Percentiles rank a stretch among this genome's conserved stretches.
phyloP scores from a whole-genome alignment of 495 filamentous ascomycete genomes.

The Daldinia vernicosa region DNA sequence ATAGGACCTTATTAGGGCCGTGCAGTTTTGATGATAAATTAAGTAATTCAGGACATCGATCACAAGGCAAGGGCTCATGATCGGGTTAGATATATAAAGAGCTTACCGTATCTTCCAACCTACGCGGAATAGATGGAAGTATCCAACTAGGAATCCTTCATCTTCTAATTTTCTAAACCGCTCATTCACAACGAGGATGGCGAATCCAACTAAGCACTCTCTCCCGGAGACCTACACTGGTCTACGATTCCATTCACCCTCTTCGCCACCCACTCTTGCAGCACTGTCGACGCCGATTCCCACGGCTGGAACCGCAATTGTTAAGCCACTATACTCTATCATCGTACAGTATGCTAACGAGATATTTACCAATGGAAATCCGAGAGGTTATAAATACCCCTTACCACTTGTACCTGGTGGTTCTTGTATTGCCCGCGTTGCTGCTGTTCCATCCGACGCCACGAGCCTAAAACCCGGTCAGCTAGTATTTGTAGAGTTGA shows the following conservation, averaged over 20 bases:
- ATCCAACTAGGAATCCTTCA: background rate
- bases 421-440: constrained; percentile 55
- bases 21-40: background rate
- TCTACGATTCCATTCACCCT: constrained; percentile 40
- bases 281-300: constrained; percentile 34
- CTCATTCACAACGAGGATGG: constrained; percentile 21
- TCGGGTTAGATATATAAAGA: background rate
- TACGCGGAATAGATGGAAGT: background rate
- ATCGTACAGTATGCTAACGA: constrained; percentile 40
- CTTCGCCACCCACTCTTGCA: constrained; percentile 31
- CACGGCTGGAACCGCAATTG: constrained; percentile 33
- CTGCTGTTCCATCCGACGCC: constrained; percentile 56
- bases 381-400: constrained; percentile 42
- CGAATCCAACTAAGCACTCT: constrained; percentile 7
- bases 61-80: background rate
- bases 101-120: background rate
- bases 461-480: constrained; percentile 52
- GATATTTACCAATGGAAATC: constrained; percentile 42
- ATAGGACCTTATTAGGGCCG: background rate
- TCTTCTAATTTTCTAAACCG: background rate
- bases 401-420: constrained; percentile 40
- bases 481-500: constrained; percentile 58
- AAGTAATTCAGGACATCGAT: background rate
- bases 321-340: constrained; percentile 38
- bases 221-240: constrained; percentile 37